phyloP scores from a whole-genome alignment of 2,329 filamentous ascomycete genomes.

The Botrytis cinerea region DNA sequence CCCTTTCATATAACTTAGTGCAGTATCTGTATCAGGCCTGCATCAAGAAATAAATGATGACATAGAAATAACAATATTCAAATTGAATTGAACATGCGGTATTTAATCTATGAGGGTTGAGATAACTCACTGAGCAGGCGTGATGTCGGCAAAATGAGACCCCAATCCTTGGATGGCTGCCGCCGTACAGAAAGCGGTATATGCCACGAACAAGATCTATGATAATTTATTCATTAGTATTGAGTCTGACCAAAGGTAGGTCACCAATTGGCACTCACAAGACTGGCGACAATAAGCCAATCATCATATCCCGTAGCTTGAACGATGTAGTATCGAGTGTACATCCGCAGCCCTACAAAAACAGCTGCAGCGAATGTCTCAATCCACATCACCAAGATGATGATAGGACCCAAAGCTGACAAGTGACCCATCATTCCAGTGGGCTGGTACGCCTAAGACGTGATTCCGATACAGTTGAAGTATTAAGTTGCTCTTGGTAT shows the following conservation, averaged over 20 bases:
- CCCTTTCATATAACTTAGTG: neutral
- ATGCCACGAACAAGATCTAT: conserved; percentile 12
- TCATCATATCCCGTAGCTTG: conserved; percentile 12
- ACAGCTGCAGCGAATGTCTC: conserved; percentile 1
- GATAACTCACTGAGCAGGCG: conserved; percentile 1
- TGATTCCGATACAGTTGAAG: neutral
- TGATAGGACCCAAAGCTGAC: conserved; percentile 5
- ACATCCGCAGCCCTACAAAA: conserved; percentile 15
- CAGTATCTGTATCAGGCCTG: neutral
- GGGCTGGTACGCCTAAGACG: neutral
- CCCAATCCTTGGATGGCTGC: conserved; percentile 6
- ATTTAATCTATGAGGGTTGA: neutral
- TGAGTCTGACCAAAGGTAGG: neutral
- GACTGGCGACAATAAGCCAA: conserved; percentile 13
- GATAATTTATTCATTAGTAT: neutral
- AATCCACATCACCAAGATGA: conserved; percentile 19
- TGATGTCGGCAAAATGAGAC: neutral
- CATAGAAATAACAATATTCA: neutral
- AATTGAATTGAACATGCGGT: neutral
- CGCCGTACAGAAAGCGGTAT: conserved; percentile 6
- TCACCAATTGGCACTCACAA: neutral
- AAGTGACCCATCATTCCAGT: conserved; percentile 4
- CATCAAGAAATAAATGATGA: neutral
- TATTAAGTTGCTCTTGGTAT: neutral
- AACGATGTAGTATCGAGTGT: conserved; percentile 11